These are phyloP conservation scores for Dipteronia sinensis DNA, from an alignment of 345 rosid species.

Conservation along the genomic window DNA sequence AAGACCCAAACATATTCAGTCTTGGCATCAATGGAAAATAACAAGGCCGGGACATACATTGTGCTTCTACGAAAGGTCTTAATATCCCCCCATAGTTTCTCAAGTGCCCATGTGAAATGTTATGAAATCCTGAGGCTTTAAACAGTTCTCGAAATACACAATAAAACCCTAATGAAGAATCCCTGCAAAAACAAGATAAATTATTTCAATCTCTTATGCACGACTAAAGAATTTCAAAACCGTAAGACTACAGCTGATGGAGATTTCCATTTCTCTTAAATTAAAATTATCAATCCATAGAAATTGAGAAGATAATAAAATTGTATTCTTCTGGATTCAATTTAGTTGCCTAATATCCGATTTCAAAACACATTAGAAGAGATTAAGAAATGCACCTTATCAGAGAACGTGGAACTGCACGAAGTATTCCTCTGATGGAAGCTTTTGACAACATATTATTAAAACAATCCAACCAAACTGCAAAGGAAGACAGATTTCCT, in stretches of 20 bases:
- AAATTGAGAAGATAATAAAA: not conserved
- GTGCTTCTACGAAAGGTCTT: constrained; percentile 25
- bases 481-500: not conserved
- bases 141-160: constrained; percentile 19
- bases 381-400: constrained; percentile 18
- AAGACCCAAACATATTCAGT: constrained; percentile 14
- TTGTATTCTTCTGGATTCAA: not conserved
- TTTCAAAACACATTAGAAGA: not conserved
- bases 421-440: constrained; percentile 25
- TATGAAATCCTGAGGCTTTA: constrained; percentile 20
- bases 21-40: constrained; percentile 10
- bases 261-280: too few species aligned
- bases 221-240: too few species aligned
- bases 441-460: constrained; percentile 22
- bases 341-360: too few species aligned
- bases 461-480: not conserved
- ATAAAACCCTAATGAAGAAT: constrained; percentile 26
- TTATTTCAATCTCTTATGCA: not conserved
- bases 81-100: constrained; percentile 25
- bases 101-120: constrained; percentile 13
- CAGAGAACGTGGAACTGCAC: constrained; percentile 23
- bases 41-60: constrained; percentile 15
- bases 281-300: too few species aligned
- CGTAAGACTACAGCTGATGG: too few species aligned
- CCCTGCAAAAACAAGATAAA: constrained; percentile 41